Percentiles rank a stretch among this genome's conserved stretches.
phyloP scores from a whole-genome alignment of 495 filamentous ascomycete species.

The Xylaria castorea region DNA sequence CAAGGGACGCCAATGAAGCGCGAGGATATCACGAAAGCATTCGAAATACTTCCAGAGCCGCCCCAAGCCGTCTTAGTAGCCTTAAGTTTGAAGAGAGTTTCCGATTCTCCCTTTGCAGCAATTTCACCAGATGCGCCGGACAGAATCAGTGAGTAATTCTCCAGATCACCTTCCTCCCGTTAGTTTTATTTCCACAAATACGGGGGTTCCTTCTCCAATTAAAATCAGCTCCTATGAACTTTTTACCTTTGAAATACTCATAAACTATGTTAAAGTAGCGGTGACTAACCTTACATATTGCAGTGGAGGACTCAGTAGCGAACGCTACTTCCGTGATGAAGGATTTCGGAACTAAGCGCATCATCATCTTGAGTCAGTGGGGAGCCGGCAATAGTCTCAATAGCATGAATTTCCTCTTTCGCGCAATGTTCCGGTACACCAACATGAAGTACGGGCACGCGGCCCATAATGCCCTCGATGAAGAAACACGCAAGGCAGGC shows the following conservation, averaged over 20 bases:
- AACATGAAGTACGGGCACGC: slow-evolving; percentile 23
- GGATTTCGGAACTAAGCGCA: slow-evolving; percentile 41
- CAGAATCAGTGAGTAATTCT: slow-evolving; percentile 17
- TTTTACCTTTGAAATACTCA: background rate
- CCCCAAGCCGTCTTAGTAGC: slow-evolving; percentile 45
- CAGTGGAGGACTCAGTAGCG: slow-evolving; percentile 40
- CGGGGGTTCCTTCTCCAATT: background rate
- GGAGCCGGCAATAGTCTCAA: slow-evolving; percentile 41
- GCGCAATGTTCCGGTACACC: slow-evolving; percentile 20
- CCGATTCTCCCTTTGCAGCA: slow-evolving; percentile 27
- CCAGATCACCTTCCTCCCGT: background rate
- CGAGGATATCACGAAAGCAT: slow-evolving; percentile 45
- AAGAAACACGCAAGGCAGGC: slow-evolving; percentile 20
- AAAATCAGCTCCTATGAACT: background rate
- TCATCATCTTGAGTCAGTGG: slow-evolving; percentile 49
- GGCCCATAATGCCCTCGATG: slow-evolving; percentile 28
- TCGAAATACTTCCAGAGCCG: slow-evolving; percentile 35
- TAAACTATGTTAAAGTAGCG: slow-evolving; percentile 16
- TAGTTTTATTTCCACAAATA: background rate
- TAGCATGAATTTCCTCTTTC: slow-evolving; percentile 26
- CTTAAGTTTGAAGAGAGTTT: slow-evolving; percentile 37
- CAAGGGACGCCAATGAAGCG: slow-evolving; percentile 49
- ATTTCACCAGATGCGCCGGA: slow-evolving; percentile 41
- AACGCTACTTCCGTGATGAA: slow-evolving; percentile 49
- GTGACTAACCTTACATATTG: slow-evolving; percentile 4